Evolutionary conservation across 805 yeast genomes (phyloP).

Genomic region (Barnettozyma wickerhamii): DNA sequence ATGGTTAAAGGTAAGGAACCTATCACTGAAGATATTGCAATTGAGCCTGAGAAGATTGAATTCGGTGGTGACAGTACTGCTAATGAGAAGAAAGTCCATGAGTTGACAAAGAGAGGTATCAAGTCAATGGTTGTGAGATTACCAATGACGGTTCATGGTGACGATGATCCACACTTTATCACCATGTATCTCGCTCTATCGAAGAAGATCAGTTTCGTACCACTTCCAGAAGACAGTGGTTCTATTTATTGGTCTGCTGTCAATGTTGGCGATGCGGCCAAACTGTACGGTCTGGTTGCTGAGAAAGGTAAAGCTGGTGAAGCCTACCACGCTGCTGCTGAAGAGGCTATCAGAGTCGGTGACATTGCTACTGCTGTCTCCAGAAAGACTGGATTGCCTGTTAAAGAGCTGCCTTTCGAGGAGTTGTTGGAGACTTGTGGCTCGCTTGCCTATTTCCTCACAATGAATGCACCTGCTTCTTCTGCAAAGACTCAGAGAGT

Average conservation of each 20-base stretch:
- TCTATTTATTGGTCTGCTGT: slow-evolving; percentile 25
- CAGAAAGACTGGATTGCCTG: slow-evolving; percentile 15
- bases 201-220: slow-evolving; percentile 28
- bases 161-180: slow-evolving; percentile 26
- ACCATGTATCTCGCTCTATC: slow-evolving; percentile 24
- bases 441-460: slow-evolving; percentile 13
- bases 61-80: slow-evolving; percentile 9
- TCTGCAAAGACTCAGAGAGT: slow-evolving; percentile 19
- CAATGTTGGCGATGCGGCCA: slow-evolving; percentile 31
- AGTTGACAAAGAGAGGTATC: slow-evolving; percentile 25
- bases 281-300: slow-evolving; percentile 26
- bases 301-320: slow-evolving; percentile 25
- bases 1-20: slow-evolving; percentile 2
- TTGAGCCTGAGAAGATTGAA: neutral
- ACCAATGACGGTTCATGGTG: slow-evolving; percentile 35
- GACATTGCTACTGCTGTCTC: slow-evolving; percentile 28
- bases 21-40: neutral
- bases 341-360: slow-evolving; percentile 21
- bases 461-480: slow-evolving; percentile 15
- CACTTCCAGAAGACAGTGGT: slow-evolving; percentile 25
- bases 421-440: slow-evolving; percentile 14
- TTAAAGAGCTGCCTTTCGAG: slow-evolving; percentile 14
- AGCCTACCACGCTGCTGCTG: slow-evolving; percentile 27
- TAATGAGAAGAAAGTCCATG: slow-evolving; percentile 15
- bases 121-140: slow-evolving; percentile 25